These are phyloP conservation scores for Escallonia rubra DNA, from an alignment of 129 eudicot species.

Conservation along the genomic window DNA sequence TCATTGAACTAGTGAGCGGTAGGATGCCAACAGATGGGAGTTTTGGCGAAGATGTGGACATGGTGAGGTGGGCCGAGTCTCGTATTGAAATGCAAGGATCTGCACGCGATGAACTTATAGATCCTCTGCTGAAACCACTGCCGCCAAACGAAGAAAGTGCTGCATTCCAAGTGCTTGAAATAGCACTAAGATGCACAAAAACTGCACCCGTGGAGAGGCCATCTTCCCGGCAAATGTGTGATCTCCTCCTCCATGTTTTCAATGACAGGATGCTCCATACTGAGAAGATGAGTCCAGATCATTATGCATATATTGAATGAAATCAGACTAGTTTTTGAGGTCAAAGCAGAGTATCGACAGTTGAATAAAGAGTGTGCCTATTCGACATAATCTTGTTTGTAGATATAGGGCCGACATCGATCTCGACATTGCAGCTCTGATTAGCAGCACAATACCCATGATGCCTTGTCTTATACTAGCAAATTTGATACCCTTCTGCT, in stretches of 20 bases:
- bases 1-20: conserved; percentile 87
- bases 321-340: neutral
- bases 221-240: conserved; percentile 66
- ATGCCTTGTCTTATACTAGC: no score
- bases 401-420: neutral
- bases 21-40: conserved; percentile 83
- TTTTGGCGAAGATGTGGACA: conserved; percentile 78
- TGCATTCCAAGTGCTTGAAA: conserved; percentile 67
- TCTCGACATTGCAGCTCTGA: neutral
- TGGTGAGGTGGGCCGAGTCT: conserved; percentile 90
- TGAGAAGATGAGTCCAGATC: conserved; percentile 54
- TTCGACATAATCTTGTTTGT: neutral
- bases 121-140: conserved; percentile 53
- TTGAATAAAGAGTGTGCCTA: neutral
- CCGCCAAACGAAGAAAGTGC: conserved; percentile 64
- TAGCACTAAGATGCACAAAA: conserved; percentile 85
- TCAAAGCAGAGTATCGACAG: neutral
- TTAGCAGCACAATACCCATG: no score
- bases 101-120: conserved; percentile 53
- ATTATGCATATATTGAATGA: conserved; percentile 31
- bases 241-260: conserved; percentile 48
- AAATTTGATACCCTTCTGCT: no score
- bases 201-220: conserved; percentile 85
- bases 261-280: conserved; percentile 39
- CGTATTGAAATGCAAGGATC: conserved; percentile 52